Conservation (phyloP, 2,329 filamentous ascomycete genomes). For the Mollisiaceae sp. region DNA sequence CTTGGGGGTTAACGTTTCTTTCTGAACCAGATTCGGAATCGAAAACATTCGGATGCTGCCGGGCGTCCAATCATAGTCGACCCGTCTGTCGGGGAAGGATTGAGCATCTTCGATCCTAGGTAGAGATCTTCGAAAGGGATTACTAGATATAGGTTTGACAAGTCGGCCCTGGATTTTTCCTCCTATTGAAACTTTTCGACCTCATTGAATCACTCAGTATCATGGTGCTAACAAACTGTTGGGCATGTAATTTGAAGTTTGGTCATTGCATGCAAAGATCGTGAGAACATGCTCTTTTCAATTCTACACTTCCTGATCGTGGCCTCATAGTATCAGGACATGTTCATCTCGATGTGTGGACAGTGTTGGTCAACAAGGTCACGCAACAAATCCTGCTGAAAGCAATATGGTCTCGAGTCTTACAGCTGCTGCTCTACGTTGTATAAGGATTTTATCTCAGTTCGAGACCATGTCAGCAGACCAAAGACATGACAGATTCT, state of each 20-base stretch:
- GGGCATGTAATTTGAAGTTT: background rate
- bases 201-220: background rate
- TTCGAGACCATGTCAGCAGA: too few relatives aligned
- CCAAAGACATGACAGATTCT: too few relatives aligned
- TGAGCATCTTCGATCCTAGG: background rate
- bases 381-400: background rate
- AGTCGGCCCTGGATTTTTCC: conserved; percentile 1
- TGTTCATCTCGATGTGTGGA: background rate
- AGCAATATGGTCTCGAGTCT: background rate
- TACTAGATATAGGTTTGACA: conserved; percentile 3
- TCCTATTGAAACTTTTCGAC: background rate
- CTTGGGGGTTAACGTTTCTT: conserved; percentile 14
- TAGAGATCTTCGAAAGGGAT: background rate
- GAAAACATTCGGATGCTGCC: conserved; percentile 12
- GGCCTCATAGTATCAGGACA: background rate
- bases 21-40: conserved; percentile 4
- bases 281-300: conserved; percentile 1
- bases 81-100: background rate
- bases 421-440: background rate
- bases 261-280: background rate
- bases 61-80: conserved; percentile 1
- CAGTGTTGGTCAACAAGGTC: background rate
- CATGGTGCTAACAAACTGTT: background rate
- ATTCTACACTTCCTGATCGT: background rate
- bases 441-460: background rate